These are phyloP conservation scores for Nepenthes gracilis DNA, from an alignment of 148 eudicot species.

Conservation along the genomic window DNA sequence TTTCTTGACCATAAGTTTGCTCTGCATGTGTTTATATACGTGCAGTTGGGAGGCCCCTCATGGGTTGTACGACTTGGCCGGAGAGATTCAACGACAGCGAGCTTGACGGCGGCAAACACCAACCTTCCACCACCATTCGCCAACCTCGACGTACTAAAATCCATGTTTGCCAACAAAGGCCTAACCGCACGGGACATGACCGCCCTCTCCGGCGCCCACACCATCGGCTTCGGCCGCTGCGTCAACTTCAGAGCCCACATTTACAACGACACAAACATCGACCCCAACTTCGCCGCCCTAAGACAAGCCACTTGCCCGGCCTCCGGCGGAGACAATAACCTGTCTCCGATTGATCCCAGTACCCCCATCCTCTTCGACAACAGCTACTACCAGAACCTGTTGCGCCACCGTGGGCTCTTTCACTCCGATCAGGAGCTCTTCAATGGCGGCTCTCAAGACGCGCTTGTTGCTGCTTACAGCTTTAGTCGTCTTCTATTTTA, in stretches of 20 bases:
- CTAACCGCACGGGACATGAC: constrained; percentile 34
- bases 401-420: constrained; percentile 26
- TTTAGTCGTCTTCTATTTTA: constrained; percentile 13
- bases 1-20: no score
- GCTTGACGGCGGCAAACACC: constrained; percentile 28
- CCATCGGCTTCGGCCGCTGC: constrained; percentile 35
- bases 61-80: constrained; percentile 37
- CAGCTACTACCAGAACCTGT: constrained; percentile 26
- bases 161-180: constrained; percentile 25
- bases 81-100: constrained; percentile 47
- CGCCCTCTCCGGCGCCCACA: constrained; percentile 11
- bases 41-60: constrained; percentile 10
- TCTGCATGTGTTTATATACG: constrained; percentile 6
- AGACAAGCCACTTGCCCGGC: constrained; percentile 27
- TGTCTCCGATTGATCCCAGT: constrained; percentile 32
- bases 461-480: constrained; percentile 18
- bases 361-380: constrained; percentile 27
- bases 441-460: constrained; percentile 40
- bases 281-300: constrained; percentile 24
- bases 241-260: constrained; percentile 19
- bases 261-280: constrained; percentile 17
- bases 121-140: constrained; percentile 40
- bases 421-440: constrained; percentile 54
- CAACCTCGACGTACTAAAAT: constrained; percentile 22
- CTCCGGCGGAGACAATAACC: constrained; percentile 18